Percentiles rank a stretch among this genome's conserved stretches.
Evolutionary conservation across 805 yeast species (phyloP).

Genomic region (Candida pseudofarinosa): DNA sequence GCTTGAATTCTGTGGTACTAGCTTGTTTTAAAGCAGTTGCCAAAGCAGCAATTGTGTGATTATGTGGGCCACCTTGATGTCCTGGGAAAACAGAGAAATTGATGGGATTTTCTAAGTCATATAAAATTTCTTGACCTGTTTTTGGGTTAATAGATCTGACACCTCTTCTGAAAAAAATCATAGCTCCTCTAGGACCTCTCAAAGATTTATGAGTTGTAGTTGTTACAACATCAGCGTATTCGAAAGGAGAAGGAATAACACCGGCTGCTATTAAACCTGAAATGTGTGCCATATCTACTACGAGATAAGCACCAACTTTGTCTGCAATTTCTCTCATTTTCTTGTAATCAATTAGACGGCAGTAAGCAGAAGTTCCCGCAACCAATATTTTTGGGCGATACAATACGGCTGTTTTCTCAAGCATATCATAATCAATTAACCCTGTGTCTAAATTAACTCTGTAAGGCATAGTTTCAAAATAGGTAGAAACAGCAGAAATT

Average conservation of each 20-base stretch:
- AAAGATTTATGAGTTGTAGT: slow-evolving; percentile 97
- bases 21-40: slow-evolving; percentile 96
- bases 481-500: slow-evolving; percentile 87
- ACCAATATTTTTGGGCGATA: slow-evolving; percentile 94
- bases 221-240: slow-evolving; percentile 91
- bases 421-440: slow-evolving; percentile 83
- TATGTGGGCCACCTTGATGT: slow-evolving; percentile 99
- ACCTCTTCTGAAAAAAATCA: slow-evolving; percentile 96
- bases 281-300: slow-evolving; percentile 97
- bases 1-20: slow-evolving; percentile 77
- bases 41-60: slow-evolving; percentile 93
- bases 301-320: slow-evolving; percentile 85
- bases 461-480: slow-evolving; percentile 98
- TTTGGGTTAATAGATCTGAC: slow-evolving; percentile 71
- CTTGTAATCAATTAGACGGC: slow-evolving; percentile 84
- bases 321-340: slow-evolving; percentile 90
- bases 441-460: slow-evolving; percentile 85
- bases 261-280: slow-evolving; percentile 95
- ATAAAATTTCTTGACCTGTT: slow-evolving; percentile 78
- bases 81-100: slow-evolving; percentile 99
- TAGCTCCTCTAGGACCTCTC: slow-evolving; percentile 99
- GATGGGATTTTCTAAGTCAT: slow-evolving; percentile 86
- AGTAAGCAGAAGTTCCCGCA: slow-evolving; percentile 97
- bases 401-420: slow-evolving; percentile 75
- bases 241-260: slow-evolving; percentile 89